Evolutionary conservation across 2,329 filamentous ascomycete species (phyloP), one percentile per base, ranked within the genome.

Genomic region (Neofusicoccum parvum): DNA sequence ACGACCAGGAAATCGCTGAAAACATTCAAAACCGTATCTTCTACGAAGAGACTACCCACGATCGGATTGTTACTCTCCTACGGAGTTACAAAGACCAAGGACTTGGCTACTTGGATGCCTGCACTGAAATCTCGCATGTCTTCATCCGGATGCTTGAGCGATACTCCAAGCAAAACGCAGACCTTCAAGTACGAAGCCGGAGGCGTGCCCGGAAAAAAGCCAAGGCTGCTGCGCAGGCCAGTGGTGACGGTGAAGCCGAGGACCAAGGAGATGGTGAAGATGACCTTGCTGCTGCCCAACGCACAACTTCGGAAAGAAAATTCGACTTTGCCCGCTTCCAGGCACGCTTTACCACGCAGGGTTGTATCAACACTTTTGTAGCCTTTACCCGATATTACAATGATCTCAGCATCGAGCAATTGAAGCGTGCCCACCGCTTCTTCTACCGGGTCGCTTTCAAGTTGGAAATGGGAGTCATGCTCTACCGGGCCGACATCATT

Each of bases 11-110:
- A 71, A 98, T 99, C 75, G 94, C 95, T 0, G 94, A 99, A 75
- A 99, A 99, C 71, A 97, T 96, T 12, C 87, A 97, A 62, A 96
- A 91, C 72, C 92, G 94, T 67, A 92, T 99, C n/a, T 99, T 99
- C 76, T 99, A 99, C 79, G 95, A 99, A 78, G 93, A 98, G 74
- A 87, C 92, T 0, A 97, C 94, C 0, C 94, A 99, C 73, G 94
- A 99, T 68, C 86, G 91, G 27, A 87, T 99, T 60, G 86, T 94
- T 36, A 87, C 88, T 66, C 91, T 97, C 62, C 84, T 94, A 0
- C 86, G 90, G 68, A 89, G 86, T n/a, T 98, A 96, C 80, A 96
- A 96, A 70, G 92, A 94, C 67, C 95, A 98, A 79, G 91, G 92
- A 0, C 95, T 97, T 71, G 92, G 93, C 64, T 99, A 97, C 71